Evolutionary conservation across 208 protist genomes (phyloP).

Genomic region (Porcisia deanei): DNA sequence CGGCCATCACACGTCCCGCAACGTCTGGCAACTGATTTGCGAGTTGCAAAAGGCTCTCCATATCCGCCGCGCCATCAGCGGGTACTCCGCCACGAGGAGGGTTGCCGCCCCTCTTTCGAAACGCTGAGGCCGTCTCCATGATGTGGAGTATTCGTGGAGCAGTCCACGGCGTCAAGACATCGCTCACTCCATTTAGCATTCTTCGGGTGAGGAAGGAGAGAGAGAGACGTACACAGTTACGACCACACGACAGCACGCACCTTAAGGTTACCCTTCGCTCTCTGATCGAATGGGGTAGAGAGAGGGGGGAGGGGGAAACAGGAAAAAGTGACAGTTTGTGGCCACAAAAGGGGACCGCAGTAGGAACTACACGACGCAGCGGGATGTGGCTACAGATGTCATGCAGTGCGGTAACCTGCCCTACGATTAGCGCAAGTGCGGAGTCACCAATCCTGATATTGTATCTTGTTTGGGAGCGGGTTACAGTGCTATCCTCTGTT

Average conservation of each 20-base stretch:
- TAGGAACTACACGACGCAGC: no score
- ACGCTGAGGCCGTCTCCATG: constrained; percentile 43
- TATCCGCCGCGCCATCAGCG: constrained; percentile 21
- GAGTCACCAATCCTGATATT: not conserved
- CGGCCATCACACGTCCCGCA: constrained; percentile 58
- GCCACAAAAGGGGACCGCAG: not conserved
- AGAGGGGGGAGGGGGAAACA: not conserved
- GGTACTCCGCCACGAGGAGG: not conserved
- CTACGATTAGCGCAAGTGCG: not conserved
- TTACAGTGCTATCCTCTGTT: not conserved
- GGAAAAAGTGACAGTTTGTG: not conserved
- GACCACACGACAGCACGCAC: not conserved
- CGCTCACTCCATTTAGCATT: constrained; percentile 23
- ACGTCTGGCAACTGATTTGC: constrained; percentile 58
- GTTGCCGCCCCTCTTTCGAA: constrained; percentile 1
- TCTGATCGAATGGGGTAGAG: not conserved
- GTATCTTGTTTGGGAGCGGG: not conserved
- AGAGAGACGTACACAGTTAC: not conserved
- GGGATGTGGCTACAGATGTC: not conserved
- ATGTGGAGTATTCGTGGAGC: constrained; percentile 41
- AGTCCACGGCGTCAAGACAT: constrained; percentile 58
- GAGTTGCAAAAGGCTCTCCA: constrained; percentile 40
- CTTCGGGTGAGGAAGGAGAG: not conserved
- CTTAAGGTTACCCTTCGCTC: not conserved
- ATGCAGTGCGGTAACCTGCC: not conserved